Base-by-base conservation (phyloP, 176 grass and related monocot genomes). In the Lolium multiflorum region DNA sequence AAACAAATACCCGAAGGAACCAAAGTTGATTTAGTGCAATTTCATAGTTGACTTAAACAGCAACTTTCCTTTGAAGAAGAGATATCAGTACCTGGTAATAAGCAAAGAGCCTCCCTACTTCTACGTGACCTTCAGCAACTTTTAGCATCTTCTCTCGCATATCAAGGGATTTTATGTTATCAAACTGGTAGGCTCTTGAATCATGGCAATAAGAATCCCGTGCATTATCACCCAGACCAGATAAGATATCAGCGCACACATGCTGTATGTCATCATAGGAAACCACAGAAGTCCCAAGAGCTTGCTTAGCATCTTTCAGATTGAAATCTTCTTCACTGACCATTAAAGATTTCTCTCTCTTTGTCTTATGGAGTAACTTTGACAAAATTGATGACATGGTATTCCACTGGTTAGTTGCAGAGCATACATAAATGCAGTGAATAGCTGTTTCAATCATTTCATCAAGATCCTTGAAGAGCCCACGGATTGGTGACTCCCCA, bases 111-210 rank as follows among this genome's bases (percentile, higher is more conserved):
- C 96, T 87, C 39, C 93, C 93, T 59, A 96, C 93, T 96, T 98
- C 96, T 37, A 98, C 86, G n/a, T 96, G 96, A 71, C 96, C 96
- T 90, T 98, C 93, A 83, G 91, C 90, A 89, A 94, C 83, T 91
- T 88, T 93, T 89, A 96, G 57, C 54, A 61, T 88, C 88, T 92
- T 98, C 71, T 95, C 93, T 71, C 90, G 70, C 48, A 67, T 82
- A 90, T 90, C 89, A 82, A 87, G 86, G 67, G 48, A 89, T 84
- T 87, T 63, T 64, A 20, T 35, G 62, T 21, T 71, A 77, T 87
- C 83, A 82, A 77, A 64, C 44, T 86, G 11, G 5, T 77, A 71
- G 59, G 60, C 10, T 16, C 47, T 67, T 51, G 88, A 69, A 83
- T 73, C 74, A 88, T 83, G 70, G 80, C 63, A 65, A 79, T 60